A percentile compares a stretch with the other conserved stretches of the same genome.
Conservation (phyloP, 371 early-diverging fungal genomes). For the Rhizomucor miehei region DNA sequence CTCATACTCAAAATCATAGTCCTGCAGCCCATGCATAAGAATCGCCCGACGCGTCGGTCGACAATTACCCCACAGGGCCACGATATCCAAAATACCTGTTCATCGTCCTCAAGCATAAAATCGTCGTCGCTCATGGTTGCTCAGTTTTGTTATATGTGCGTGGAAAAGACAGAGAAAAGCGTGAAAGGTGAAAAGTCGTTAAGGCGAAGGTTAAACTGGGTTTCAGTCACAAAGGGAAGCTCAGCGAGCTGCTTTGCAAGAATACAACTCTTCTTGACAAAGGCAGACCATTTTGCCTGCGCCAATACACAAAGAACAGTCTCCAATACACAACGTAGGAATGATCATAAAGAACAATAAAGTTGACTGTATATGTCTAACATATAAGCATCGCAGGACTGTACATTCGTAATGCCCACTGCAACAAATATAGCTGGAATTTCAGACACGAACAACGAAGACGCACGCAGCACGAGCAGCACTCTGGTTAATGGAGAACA, state of each 20-base stretch:
- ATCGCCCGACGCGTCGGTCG: neutral
- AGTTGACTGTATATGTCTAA: no score
- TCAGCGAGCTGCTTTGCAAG: no score
- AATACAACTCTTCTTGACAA: no score
- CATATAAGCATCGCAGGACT: no score
- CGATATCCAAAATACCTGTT: conserved; percentile 22
- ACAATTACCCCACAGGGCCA: no score
- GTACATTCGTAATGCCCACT: conserved; percentile 20
- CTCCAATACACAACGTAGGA: no score
- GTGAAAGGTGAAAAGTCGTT: conserved; percentile 1
- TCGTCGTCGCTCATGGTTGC: conserved; percentile 61
- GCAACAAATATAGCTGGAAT: conserved; percentile 18
- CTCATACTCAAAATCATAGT: conserved; percentile 92
- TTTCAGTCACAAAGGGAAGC: no score
- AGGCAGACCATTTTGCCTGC: no score
- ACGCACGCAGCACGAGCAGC: conserved; percentile 59
- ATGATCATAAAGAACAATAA: no score
- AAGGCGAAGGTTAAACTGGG: conserved; percentile 5
- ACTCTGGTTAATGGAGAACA: conserved; percentile 58
- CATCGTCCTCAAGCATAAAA: conserved; percentile 77
- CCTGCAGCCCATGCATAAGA: conserved; percentile 25
- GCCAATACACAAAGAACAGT: no score
- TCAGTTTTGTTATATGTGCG: no score
- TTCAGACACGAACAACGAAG: conserved; percentile 43
- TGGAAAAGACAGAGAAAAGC: no score